These are phyloP conservation scores for Vicia sativa DNA, from an alignment of 306 rosid genomes.

Conservation along the genomic window DNA sequence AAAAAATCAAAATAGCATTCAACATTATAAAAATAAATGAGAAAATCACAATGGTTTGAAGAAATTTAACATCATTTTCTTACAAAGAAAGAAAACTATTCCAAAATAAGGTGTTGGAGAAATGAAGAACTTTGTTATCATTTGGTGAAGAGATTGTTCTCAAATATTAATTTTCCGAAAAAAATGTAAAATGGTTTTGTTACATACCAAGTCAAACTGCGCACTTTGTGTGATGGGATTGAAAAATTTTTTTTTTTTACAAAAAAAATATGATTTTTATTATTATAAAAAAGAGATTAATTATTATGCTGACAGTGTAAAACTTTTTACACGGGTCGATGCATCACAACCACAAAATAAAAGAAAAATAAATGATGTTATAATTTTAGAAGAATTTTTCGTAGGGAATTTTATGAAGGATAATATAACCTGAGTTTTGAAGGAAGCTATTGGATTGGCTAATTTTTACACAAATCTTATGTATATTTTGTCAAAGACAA, in stretches of 20 bases:
- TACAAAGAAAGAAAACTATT: slow-evolving; percentile 27
- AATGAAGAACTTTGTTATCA: slow-evolving; percentile 24
- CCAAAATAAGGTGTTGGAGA: slow-evolving; percentile 14
- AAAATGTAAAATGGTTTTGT: slow-evolving; percentile 26
- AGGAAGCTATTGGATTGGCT: not conserved
- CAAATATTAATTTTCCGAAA: slow-evolving; percentile 28
- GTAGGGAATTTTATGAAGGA: too few species aligned
- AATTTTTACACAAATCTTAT: not conserved
- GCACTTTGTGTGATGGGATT: slow-evolving; percentile 32
- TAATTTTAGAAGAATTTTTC: too few species aligned
- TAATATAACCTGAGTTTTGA: too few species aligned
- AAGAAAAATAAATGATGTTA: too few species aligned
- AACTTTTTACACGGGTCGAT: too few species aligned
- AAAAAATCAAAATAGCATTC: not conserved
- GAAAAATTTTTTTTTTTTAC: not conserved
- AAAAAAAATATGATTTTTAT: not conserved
- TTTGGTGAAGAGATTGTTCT: slow-evolving; percentile 28
- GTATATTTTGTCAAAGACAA: not conserved
- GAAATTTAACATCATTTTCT: slow-evolving; percentile 9
- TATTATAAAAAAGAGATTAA: not conserved
- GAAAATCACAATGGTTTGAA: slow-evolving; percentile 20
- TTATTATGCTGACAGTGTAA: too few species aligned
- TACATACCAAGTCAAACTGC: slow-evolving; percentile 44
- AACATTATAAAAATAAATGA: not conserved
- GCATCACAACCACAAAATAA: too few species aligned